phyloP scores from a whole-genome alignment of 1,284 basidiomycete genomes.

The Cryptococcus depauperatus region DNA sequence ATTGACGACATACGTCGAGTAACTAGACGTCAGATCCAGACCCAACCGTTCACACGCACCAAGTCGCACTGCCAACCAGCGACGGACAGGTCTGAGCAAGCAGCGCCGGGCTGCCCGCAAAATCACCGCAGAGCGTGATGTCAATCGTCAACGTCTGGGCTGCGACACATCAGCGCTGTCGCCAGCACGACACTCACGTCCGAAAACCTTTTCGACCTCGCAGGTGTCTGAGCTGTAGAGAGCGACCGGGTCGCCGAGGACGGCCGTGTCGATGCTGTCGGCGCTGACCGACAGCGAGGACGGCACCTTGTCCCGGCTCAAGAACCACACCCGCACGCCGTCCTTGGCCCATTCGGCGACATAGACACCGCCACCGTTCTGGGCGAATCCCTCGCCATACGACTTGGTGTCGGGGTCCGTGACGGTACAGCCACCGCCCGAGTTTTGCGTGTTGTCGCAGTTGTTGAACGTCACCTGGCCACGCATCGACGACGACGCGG shows the following conservation, averaged over 20 bases:
- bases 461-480: slow-evolving; percentile 25
- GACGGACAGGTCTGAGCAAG: slow-evolving; percentile 57
- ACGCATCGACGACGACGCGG: slow-evolving; percentile 11
- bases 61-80: slow-evolving; percentile 30
- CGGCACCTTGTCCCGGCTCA: slow-evolving; percentile 57
- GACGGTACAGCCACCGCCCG: slow-evolving; percentile 58
- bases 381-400: slow-evolving; percentile 60
- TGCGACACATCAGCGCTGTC: not conserved
- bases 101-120: slow-evolving; percentile 49
- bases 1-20: slow-evolving; percentile 66
- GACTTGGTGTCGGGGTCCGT: slow-evolving; percentile 51
- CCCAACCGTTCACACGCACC: slow-evolving; percentile 15
- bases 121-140: slow-evolving; percentile 59
- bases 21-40: slow-evolving; percentile 33
- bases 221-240: slow-evolving; percentile 60
- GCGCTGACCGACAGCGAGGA: slow-evolving; percentile 50
- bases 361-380: slow-evolving; percentile 60
- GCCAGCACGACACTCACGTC: slow-evolving; percentile 28
- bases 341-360: slow-evolving; percentile 59
- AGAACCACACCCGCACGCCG: slow-evolving; percentile 62
- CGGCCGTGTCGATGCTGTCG: slow-evolving; percentile 55
- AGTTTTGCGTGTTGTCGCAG: slow-evolving; percentile 36
- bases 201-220: slow-evolving; percentile 55
- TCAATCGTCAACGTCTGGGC: slow-evolving; percentile 47
- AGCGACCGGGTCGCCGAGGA: slow-evolving; percentile 59